Percentiles rank a stretch among this genome's conserved stretches.
Evolutionary conservation across 345 rosid species (phyloP).

Genomic region (Lumnitzera littorea): DNA sequence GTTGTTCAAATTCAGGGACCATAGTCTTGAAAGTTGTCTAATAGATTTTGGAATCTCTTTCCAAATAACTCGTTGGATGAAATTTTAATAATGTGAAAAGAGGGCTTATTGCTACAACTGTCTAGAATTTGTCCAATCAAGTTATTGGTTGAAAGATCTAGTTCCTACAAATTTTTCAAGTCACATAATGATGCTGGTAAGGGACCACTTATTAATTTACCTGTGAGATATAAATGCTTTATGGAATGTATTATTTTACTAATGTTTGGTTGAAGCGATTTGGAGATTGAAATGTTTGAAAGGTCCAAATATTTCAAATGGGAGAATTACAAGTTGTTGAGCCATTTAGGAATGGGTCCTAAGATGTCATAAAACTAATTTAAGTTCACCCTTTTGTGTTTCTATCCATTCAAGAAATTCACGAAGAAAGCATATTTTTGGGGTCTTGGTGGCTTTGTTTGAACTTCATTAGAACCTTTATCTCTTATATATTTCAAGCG

Average conservation of each 20-base stretch:
- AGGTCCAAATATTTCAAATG: neutral
- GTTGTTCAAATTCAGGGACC: conserved; percentile 2
- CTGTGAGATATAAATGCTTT: no score
- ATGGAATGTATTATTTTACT: no score
- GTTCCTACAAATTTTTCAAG: no score
- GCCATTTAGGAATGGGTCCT: no score
- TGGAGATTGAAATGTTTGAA: conserved; percentile 1
- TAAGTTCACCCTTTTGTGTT: neutral
- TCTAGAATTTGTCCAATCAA: neutral
- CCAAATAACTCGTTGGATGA: conserved; percentile 3
- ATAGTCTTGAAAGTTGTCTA: neutral
- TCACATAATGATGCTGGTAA: no score
- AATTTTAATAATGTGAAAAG: neutral
- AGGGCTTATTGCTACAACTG: neutral
- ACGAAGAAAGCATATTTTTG: neutral
- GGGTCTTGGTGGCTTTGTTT: neutral
- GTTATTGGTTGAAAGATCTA: no score
- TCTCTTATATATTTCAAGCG: conserved; percentile 2
- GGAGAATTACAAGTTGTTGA: neutral
- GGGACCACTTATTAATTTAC: no score
- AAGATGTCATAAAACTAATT: neutral
- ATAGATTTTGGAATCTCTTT: neutral
- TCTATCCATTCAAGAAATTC: neutral
- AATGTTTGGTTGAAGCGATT: neutral
- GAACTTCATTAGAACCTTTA: neutral